phyloP scores from a whole-genome alignment of 345 rosid genomes.

The Theobroma cacao region DNA sequence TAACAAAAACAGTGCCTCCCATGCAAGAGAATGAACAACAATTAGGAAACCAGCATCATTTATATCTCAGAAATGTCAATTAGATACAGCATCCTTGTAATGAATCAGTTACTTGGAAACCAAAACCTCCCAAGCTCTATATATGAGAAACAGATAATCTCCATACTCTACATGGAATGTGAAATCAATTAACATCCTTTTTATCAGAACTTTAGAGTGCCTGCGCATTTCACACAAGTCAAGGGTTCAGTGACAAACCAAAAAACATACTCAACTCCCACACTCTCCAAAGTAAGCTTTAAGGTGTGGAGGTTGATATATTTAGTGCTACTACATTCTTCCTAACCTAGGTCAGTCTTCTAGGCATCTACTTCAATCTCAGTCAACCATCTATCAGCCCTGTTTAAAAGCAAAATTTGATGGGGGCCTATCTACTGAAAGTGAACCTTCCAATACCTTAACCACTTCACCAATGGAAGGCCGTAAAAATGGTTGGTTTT shows the following conservation, averaged over 20 bases:
- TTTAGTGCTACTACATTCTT: slow-evolving; percentile 5
- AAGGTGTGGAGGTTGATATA: neutral
- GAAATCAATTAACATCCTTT: too few species aligned
- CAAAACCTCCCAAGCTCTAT: neutral
- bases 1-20: neutral
- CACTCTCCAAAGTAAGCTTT: neutral
- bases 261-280: slow-evolving; percentile 10
- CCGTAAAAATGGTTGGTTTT: slow-evolving; percentile 37
- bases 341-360: slow-evolving; percentile 10
- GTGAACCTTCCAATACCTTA: slow-evolving; percentile 44
- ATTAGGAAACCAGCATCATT: neutral
- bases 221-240: neutral
- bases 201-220: neutral
- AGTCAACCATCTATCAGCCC: neutral
- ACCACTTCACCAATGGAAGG: slow-evolving; percentile 43
- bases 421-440: slow-evolving; percentile 43
- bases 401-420: slow-evolving; percentile 12
- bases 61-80: neutral
- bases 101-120: neutral
- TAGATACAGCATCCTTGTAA: neutral
- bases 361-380: slow-evolving; percentile 15
- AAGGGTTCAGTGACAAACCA: slow-evolving; percentile 13
- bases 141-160: neutral
- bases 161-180: neutral
- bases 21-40: neutral